Conservation (phyloP, 2,329 filamentous ascomycete species). For the Ophiostoma perfectum region DNA sequence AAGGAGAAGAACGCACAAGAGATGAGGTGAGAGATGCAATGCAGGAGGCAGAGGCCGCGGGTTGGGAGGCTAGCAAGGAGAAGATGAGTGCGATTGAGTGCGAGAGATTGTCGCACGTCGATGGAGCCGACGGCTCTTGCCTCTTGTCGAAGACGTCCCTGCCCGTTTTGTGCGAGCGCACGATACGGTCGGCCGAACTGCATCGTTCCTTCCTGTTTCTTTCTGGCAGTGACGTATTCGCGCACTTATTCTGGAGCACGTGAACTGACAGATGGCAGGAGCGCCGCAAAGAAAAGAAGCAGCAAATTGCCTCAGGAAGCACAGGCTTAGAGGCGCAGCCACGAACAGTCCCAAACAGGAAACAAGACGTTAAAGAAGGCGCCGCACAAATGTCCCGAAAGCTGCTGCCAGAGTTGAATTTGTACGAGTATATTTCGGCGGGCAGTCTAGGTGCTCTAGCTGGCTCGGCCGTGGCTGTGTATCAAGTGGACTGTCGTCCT, state of each 20-base stretch:
- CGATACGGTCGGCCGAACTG: too few relatives aligned
- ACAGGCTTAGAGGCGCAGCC: constrained; percentile 5
- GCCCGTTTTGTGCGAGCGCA: too few relatives aligned
- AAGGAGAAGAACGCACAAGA: neutral
- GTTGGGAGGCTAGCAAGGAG: too few relatives aligned
- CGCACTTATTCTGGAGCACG: neutral
- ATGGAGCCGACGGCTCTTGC: too few relatives aligned
- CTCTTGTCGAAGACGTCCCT: too few relatives aligned
- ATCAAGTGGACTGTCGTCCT: neutral
- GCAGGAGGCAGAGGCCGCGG: too few relatives aligned
- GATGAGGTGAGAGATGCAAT: neutral
- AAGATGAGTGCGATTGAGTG: too few relatives aligned
- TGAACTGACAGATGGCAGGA: neutral
- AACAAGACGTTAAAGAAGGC: constrained; percentile 16
- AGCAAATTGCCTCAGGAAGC: constrained; percentile 6
- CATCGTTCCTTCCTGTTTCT: neutral
- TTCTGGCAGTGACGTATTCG: constrained; percentile 6
- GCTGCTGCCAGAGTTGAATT: neutral
- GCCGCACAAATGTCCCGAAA: constrained; percentile 9
- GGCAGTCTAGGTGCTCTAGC: neutral
- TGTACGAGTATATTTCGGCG: neutral
- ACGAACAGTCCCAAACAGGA: constrained; percentile 14
- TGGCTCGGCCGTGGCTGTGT: constrained; percentile 13
- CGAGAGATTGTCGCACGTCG: neutral
- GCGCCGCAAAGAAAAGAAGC: neutral